These are phyloP conservation scores for Pyrus pyrifolia DNA, from an alignment of 306 rosid genomes.

Conservation along the genomic window DNA sequence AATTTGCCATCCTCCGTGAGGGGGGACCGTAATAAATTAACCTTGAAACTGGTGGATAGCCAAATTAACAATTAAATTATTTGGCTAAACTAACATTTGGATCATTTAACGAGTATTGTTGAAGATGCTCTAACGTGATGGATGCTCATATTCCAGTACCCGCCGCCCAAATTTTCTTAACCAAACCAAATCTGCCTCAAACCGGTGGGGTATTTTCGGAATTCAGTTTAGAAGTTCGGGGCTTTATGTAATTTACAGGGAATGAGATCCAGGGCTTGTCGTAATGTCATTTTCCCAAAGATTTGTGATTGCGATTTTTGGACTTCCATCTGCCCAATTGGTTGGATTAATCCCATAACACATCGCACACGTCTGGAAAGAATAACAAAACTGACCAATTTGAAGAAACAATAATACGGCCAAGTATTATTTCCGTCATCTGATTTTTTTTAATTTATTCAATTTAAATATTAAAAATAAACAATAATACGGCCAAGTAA, in stretches of 20 bases:
- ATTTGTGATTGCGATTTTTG: slow-evolving; percentile 69
- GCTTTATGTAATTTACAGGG: slow-evolving; percentile 26
- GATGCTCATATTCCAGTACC: too few species aligned
- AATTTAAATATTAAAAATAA: too few species aligned
- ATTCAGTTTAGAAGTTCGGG: not conserved
- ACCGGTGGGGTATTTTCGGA: slow-evolving; percentile 9
- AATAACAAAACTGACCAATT: not conserved
- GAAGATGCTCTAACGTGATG: too few species aligned
- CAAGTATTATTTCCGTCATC: too few species aligned
- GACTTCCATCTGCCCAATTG: slow-evolving; percentile 18
- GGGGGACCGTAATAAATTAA: too few species aligned
- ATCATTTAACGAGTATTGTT: too few species aligned
- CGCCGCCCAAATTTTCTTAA: too few species aligned
- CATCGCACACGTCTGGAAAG: not conserved
- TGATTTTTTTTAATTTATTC: not conserved
- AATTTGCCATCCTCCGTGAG: too few species aligned
- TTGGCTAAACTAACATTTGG: too few species aligned
- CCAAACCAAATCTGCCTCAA: not conserved
- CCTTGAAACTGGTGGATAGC: too few species aligned
- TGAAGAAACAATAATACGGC: too few species aligned
- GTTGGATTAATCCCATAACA: not conserved
- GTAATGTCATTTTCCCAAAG: slow-evolving; percentile 69
- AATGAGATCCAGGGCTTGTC: slow-evolving; percentile 59
- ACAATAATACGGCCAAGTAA: not conserved
- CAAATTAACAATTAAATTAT: too few species aligned